Evolutionary conservation across 2,329 filamentous ascomycete genomes (phyloP), one percentile per base, ranked within the genome.

Genomic region (Zymoseptoria ardabiliae): DNA sequence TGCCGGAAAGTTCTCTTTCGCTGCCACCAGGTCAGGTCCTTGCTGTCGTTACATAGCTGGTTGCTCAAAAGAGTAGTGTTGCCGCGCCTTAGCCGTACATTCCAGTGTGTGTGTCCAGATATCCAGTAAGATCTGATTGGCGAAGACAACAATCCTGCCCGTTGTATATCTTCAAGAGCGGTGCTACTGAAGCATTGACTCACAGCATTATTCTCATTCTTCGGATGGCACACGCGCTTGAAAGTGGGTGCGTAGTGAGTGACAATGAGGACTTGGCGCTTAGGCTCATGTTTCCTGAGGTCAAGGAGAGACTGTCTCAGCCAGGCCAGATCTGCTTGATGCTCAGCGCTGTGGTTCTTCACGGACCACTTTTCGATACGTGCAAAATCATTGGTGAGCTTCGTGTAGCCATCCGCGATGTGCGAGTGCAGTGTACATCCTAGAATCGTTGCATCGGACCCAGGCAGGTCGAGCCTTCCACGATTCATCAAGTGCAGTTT

Each of bases 181-280:
- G 79, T 1, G 80, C 83, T 20, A 75, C 77, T 70, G 83, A 86
- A 0, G 77, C 82, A 50, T 71, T 74, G n/a, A 69, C 75, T 74
- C 75, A 79, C 0, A 11, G 75, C 73, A 35, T 74, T 81, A 9
- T 73, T 67, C 11, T 70, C 66, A 55, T 85, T 72, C 53, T 77
- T 70, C 0, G 81, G 82, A 10, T 73, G 74, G 0, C 79, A 81
- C 0, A 79, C 79, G 9, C 73, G 74, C 52, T 76, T 61, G 1
- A 80, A 66, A 4, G 71, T 77, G 1, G 83, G 83, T 1, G 82
- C 82, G 64, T 86, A 82, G 63, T 86, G 83, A 0, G 81, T 85
- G 1, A 78, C 76, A 0, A 85, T 74, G 22, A 64, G 54, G 21
- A 65, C 56, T 58, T 56, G 55, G 23, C 61, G 50, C 35, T 59